These are phyloP conservation scores for Phoma herbarum DNA, from an alignment of 2,329 filamentous ascomycete species.

Conservation along the genomic window DNA sequence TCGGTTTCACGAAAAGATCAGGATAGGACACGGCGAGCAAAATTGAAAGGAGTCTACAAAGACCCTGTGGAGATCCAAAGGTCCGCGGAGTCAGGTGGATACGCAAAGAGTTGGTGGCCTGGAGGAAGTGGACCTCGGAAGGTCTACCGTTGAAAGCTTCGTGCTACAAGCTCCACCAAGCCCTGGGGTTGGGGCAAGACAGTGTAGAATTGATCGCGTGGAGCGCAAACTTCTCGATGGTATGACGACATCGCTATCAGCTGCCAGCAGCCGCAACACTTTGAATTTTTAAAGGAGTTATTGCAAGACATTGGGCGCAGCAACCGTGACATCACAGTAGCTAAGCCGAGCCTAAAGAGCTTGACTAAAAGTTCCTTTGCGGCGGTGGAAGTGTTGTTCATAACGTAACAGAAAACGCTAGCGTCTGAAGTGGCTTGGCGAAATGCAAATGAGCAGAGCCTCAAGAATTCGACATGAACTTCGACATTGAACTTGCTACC, in stretches of 20 bases:
- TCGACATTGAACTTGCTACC: background rate
- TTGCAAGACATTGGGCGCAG: background rate
- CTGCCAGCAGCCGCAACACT: background rate
- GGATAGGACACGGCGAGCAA: slow-evolving; percentile 3
- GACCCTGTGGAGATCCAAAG: background rate
- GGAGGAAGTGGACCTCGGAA: slow-evolving; percentile 10
- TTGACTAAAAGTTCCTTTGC: slow-evolving; percentile 23
- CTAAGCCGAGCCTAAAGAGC: slow-evolving; percentile 10
- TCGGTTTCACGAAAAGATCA: slow-evolving; percentile 1
- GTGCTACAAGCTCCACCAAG: slow-evolving; percentile 16
- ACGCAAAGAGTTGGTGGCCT: slow-evolving; percentile 6
- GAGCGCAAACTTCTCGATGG: background rate
- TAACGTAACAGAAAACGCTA: slow-evolving; percentile 33
- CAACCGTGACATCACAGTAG: slow-evolving; percentile 26
- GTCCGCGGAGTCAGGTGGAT: slow-evolving; percentile 14
- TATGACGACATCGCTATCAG: slow-evolving; percentile 16
- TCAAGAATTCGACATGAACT: background rate
- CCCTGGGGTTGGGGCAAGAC: background rate
- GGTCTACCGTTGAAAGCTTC: slow-evolving; percentile 16
- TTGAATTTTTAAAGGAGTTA: background rate
- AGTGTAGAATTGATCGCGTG: background rate
- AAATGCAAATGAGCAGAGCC: background rate
- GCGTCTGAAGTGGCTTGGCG: background rate
- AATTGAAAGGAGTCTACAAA: slow-evolving; percentile 4
- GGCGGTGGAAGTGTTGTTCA: slow-evolving; percentile 8